These are phyloP conservation scores for Coemansia sp. DNA, from an alignment of 192 early-diverging fungal species.

Conservation along the genomic window DNA sequence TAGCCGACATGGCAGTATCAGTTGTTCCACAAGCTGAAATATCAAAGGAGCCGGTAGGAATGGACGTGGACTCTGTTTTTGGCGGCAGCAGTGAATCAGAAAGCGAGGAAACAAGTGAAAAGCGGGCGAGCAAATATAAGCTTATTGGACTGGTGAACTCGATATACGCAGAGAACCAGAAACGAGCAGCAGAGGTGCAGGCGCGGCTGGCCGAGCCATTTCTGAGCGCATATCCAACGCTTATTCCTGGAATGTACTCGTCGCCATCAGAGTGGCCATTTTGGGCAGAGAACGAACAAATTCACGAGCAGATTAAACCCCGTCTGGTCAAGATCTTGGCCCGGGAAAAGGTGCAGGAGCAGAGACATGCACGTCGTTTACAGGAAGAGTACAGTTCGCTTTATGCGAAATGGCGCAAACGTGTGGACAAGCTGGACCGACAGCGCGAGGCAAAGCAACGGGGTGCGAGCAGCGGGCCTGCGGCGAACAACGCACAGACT, in stretches of 20 bases:
- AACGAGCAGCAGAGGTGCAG: constrained; percentile 24
- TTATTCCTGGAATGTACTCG: constrained; percentile 39
- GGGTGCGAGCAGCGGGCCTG: constrained; percentile 6
- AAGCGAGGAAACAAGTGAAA: neutral
- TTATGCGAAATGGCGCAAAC: constrained; percentile 45
- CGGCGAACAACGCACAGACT: neutral
- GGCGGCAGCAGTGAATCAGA: constrained; percentile 3
- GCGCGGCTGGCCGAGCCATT: constrained; percentile 29
- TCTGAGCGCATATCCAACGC: constrained; percentile 25
- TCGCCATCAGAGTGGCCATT: constrained; percentile 48
- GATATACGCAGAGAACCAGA: constrained; percentile 46
- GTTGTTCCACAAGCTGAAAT: constrained; percentile 16
- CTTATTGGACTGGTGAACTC: constrained; percentile 11
- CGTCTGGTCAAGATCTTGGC: constrained; percentile 24
- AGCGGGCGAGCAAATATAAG: constrained; percentile 9
- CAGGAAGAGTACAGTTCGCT: constrained; percentile 45
- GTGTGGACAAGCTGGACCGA: constrained; percentile 47
- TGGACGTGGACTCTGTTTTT: constrained; percentile 5
- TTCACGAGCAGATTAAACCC: constrained; percentile 26
- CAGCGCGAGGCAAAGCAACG: constrained; percentile 44
- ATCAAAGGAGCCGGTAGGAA: neutral
- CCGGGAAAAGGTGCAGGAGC: constrained; percentile 18
- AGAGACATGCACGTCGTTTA: constrained; percentile 19
- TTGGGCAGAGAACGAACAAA: constrained; percentile 34
- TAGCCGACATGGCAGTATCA: constrained; percentile 2